Percentiles rank a stretch among this genome's conserved stretches.
Conservation (phyloP, 2,329 filamentous ascomycete genomes). For the Paracorniculantispora psalliotae region DNA sequence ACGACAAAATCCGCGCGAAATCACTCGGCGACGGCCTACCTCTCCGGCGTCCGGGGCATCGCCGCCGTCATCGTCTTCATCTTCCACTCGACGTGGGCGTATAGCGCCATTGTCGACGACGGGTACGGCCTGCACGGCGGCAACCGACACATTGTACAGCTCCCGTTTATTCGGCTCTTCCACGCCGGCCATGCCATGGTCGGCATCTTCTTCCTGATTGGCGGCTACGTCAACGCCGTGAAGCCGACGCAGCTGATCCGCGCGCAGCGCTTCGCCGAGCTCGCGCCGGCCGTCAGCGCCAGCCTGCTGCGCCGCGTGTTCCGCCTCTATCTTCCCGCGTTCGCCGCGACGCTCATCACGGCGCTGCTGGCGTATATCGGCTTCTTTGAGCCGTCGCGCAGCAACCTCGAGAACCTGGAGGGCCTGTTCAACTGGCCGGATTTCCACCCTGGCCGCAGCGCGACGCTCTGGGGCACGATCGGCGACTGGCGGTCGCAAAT, state of each 20-base stretch:
- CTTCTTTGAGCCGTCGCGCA: not conserved
- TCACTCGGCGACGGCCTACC: slow-evolving; percentile 1
- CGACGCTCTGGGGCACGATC: not conserved
- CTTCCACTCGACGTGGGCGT: slow-evolving; percentile 1
- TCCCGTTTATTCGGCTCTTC: slow-evolving; percentile 10
- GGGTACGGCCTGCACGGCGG: slow-evolving; percentile 3
- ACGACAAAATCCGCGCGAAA: not conserved
- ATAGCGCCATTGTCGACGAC: not conserved
- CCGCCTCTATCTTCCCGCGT: not conserved
- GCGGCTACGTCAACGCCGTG: slow-evolving; percentile 12
- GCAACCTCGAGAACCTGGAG: not conserved
- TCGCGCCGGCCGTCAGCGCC: not conserved
- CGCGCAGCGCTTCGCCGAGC: not conserved
- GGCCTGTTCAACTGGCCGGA: slow-evolving; percentile 3
- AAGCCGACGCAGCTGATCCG: slow-evolving; percentile 1
- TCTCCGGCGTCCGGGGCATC: slow-evolving; percentile 1
- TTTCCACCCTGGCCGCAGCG: not conserved
- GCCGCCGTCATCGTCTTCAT: slow-evolving; percentile 6
- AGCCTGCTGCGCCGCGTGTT: not conserved
- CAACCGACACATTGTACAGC: slow-evolving; percentile 12
- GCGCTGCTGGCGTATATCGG: slow-evolving; percentile 1
- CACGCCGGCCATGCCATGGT: slow-evolving; percentile 15
- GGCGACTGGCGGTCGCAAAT: not conserved
- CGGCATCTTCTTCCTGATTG: slow-evolving; percentile 16
- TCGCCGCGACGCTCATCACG: not conserved